Evolutionary conservation across 2,329 filamentous ascomycete genomes (phyloP), one percentile per base, ranked within the genome.

Genomic region (Thielaviopsis punctulata): DNA sequence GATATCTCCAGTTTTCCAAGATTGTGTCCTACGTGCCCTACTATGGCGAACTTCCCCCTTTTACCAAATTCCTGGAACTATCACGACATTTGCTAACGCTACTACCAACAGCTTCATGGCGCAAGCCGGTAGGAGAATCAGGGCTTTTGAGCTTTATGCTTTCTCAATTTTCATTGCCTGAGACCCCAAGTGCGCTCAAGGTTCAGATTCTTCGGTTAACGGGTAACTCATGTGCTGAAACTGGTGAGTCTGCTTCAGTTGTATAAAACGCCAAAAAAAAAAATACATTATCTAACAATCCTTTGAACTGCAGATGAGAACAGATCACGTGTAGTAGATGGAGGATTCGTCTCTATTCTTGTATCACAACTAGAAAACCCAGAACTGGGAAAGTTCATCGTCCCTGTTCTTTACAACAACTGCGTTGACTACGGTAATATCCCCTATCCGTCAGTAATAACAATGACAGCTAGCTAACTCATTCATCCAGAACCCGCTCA

Each of bases 351-450:
- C 12, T 59, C 64, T 2, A 62, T 65, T 27, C 66, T 82, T 52
- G 70, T 76, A 27, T 58, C 63, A 2, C 66, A 76, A 33, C 62
- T 81, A 8, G 57, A 64, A 13, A 62, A 75, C 36, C 69, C 75
- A 48, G 62, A 64, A 0, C 57, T 80, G 18, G 62, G 78, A 7
- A 62, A 68, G 0, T 76, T 76, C 59, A 68, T 69, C 33, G 70
- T 81, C 41, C 75, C 77, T 0, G 79, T 81, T 7, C 63, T 82
- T 3, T 79, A 74, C 62, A 82, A 82, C 59, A 69, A 80, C 47
- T 71, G 77, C 52, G 70, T 81, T 13, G 79, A 82, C 60, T 81
- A 79, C 60, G 75, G 77, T 80, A 61, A 64, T 22, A 10, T 22
- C 3, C 10, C 43, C 45, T 30, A 13, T 7, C 18, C 1, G 2